Conservation (phyloP, 2,329 filamentous ascomycete species). For the Pleochaeta shiraiana region DNA sequence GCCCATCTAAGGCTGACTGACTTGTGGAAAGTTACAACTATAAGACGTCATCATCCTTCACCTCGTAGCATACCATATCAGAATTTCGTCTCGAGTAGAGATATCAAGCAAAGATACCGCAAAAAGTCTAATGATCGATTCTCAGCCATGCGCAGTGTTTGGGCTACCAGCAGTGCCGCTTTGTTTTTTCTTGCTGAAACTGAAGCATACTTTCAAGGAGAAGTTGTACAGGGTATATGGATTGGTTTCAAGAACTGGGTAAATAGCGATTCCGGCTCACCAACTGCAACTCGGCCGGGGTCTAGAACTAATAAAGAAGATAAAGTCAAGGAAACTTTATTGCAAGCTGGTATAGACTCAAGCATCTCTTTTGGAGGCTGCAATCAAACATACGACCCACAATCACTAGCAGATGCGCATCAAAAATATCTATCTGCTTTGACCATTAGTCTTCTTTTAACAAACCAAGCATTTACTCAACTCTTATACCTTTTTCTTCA, state of each 20-base stretch:
- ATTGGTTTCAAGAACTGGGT: slow-evolving; percentile 62
- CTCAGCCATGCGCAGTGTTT: slow-evolving; percentile 54
- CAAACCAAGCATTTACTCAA: slow-evolving; percentile 38
- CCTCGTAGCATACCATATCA: slow-evolving; percentile 43
- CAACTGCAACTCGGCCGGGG: slow-evolving; percentile 5
- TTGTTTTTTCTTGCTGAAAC: slow-evolving; percentile 80
- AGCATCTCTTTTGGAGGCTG: slow-evolving; percentile 10
- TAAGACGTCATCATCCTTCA: slow-evolving; percentile 56
- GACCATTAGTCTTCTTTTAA: slow-evolving; percentile 41
- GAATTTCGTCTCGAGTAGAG: slow-evolving; percentile 35
- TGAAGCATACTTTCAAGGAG: slow-evolving; percentile 72
- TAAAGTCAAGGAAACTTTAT: slow-evolving; percentile 20
- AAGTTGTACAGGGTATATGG: slow-evolving; percentile 67
- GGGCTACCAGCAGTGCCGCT: slow-evolving; percentile 74
- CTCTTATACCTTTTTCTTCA: slow-evolving; percentile 43
- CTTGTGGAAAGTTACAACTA: slow-evolving; percentile 65
- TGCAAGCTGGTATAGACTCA: slow-evolving; percentile 14
- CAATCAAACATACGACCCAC: slow-evolving; percentile 44
- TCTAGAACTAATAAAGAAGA: slow-evolving; percentile 6
- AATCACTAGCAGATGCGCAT: slow-evolving; percentile 64
- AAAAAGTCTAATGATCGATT: slow-evolving; percentile 40
- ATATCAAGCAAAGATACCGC: slow-evolving; percentile 37
- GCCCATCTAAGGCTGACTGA: slow-evolving; percentile 68
- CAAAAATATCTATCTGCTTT: slow-evolving; percentile 51
- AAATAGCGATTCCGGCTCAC: slow-evolving; percentile 16